Base-by-base conservation (phyloP, 306 rosid species). In the Castanea crenata region DNA sequence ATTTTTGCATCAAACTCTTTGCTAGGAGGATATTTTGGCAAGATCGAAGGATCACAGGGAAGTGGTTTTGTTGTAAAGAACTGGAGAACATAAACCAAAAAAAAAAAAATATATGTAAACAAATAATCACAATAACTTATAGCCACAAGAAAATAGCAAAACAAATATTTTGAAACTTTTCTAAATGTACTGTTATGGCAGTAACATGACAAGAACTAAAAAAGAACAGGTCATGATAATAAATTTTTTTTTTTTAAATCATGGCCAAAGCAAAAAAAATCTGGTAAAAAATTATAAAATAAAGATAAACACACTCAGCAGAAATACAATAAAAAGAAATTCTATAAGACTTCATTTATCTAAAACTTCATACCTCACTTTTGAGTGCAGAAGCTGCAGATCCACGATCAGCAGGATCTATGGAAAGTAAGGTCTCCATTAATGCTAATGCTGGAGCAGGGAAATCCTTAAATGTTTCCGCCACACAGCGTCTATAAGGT, bases 11-110 rank as follows among this genome's bases (percentile, higher is more conserved):
- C 99, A 82, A 95, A 88, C 91, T 95, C 99, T 86, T 95, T 95
- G 91, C 99, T 95, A 9, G 99, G 99, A 86, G 99, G 98, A 85
- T 95, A 95, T 87, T 90, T 95, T 14, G 99, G 99, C 88, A 95
- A 83, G 85, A 91, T 95, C 54, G 92, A 90, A 32, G 99, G 96
- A 89, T 95, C 99, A 80, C 99, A 95, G 35, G 99, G 99, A 59
- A 93, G 86, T 76, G 99, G 99, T 78, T 93, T 95, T 32, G 86
- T 82, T 13, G 96, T 84, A 85, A 95, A 95, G 86, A 93, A 93
- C 99, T 95, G 78, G 55, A 76, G 81, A 75, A 65, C 51, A 76
- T 41, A 72, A 82, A 80, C 52, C 82, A 44, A 78, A 51, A 63
- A 14, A 20, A 34, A 51, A 76, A 68, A 73, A n/a, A n/a, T n/a